Evolutionary conservation across 1,284 basidiomycete species (phyloP), one percentile per base, ranked within the genome.

Genomic region (Fistulina hepatica): DNA sequence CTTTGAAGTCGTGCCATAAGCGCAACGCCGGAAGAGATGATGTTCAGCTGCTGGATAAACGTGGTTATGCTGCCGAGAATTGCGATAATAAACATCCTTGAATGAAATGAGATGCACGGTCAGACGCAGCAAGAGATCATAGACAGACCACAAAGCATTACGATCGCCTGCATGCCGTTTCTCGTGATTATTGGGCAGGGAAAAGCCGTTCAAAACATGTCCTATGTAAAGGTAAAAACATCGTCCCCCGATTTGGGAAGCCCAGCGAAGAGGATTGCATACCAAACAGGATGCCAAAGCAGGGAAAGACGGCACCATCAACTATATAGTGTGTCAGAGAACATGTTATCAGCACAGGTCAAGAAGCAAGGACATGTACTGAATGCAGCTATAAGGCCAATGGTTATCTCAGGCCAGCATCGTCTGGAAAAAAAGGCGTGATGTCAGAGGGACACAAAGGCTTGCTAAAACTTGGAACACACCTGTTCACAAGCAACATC

Each of bases 41-140:
- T 89, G 36, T 74, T 57, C 51, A 69, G 79, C 52, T 78, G 81
- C 56, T 91, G 84, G 41, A 67, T 42, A 33, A 69, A 69, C 36
- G 83, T 76, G 21, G 66, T 48, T 3, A 75, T 22, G 10, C 72
- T 71, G 11, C 88, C 74, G 13, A 76, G 43, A 45, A 93, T 70
- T 12, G 86, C 76, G 43, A 90, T 82, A 56, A 93, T 56, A 64
- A 94, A 92, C 59, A 89, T n/a, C n/a, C n/a, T n/a, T n/a, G n/a
- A n/a, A n/a, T n/a, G n/a, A n/a, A n/a, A n/a, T n/a, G n/a, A n/a
- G n/a, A n/a, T n/a, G n/a, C n/a, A n/a, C n/a, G n/a, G n/a, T n/a
- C n/a, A n/a, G n/a, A n/a, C n/a, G n/a, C n/a, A n/a, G n/a, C n/a
- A n/a, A n/a, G n/a, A n/a, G n/a, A n/a, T n/a, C n/a, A n/a, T n/a